A percentile compares a stretch with the other conserved stretches of the same genome.
phyloP scores from a whole-genome alignment of 2,329 filamentous ascomycete species.

The Aspergillus neoniger region DNA sequence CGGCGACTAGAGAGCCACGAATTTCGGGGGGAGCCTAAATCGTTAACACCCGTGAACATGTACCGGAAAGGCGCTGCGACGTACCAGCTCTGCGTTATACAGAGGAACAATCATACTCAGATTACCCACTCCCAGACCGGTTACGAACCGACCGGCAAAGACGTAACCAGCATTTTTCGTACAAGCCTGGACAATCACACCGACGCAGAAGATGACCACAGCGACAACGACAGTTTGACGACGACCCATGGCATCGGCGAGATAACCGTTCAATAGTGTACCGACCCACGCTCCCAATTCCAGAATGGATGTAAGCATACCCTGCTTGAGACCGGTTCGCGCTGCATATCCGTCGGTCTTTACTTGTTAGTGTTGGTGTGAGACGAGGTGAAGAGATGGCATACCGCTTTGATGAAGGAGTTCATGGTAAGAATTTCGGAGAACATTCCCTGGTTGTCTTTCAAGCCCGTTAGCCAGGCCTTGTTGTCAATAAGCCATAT shows the following conservation, averaged over 20 bases:
- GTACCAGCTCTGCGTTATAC: slow-evolving; percentile 41
- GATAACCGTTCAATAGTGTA: slow-evolving; percentile 39
- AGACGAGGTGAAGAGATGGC: slow-evolving; percentile 28
- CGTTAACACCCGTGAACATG: slow-evolving; percentile 2
- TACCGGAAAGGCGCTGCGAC: not conserved
- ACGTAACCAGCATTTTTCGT: slow-evolving; percentile 34
- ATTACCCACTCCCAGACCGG: slow-evolving; percentile 46
- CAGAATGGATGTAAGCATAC: slow-evolving; percentile 44
- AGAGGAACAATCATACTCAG: slow-evolving; percentile 46
- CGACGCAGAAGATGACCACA: slow-evolving; percentile 38
- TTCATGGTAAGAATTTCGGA: slow-evolving; percentile 63
- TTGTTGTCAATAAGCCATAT: no score
- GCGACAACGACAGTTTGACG: slow-evolving; percentile 37
- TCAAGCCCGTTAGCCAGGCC: not conserved
- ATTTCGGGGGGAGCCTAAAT: slow-evolving; percentile 43
- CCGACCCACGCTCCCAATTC: slow-evolving; percentile 45
- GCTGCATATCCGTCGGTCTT: slow-evolving; percentile 33
- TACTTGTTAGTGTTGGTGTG: not conserved
- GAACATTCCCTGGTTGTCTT: slow-evolving; percentile 73
- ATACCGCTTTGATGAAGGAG: slow-evolving; percentile 50
- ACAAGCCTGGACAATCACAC: slow-evolving; percentile 42
- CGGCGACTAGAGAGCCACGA: slow-evolving; percentile 44
- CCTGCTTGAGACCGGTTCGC: slow-evolving; percentile 30
- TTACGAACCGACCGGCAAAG: slow-evolving; percentile 44
- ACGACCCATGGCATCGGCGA: slow-evolving; percentile 40